Evolutionary conservation across 495 filamentous ascomycete genomes (phyloP), one percentile per base, ranked within the genome.

Genomic region (Talaromyces trachyspermus): DNA sequence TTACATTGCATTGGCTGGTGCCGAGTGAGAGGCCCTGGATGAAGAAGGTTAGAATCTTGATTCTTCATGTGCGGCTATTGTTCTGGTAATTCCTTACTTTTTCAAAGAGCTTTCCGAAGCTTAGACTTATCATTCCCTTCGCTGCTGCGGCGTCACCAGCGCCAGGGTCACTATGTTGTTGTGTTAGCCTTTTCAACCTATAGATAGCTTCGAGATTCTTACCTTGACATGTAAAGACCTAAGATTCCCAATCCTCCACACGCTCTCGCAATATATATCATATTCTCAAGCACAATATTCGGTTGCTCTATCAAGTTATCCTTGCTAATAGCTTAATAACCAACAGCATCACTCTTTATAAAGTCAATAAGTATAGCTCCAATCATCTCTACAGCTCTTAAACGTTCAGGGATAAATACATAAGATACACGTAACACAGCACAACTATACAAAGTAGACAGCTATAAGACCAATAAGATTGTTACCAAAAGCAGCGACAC

Each of bases 1-100:
- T 79, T 81, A 82, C 76, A 50, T 82, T 81, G 59, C 76, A 79
- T 54, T 81, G 76, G 17, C 76, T 74, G 20, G 74, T 78, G 8
- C 66, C 66, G 7, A 79, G 52, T 0, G 62, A 62, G 3, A 77
- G 60, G 43, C 74, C 63, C 71, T 77, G 38, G n/a, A n/a, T 40
- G 23, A 11, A 18, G 17, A 20, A 32, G 15, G 19, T 50, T 49
- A 45, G 41, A 22, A 20, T 23, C 4, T 11, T 0, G 10, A 43
- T 14, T 4, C 2, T 25, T 8, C 5, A 9, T 19, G 11, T 2
- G 12, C 25, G 33, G n/a, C n/a, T n/a, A n/a, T n/a, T n/a, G n/a
- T n/a, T 12, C 4, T 6, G 38, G 32, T 17, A 25, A 23, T 5
- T 9, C 46, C 49, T 18, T 50, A 74, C 76, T 69, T 80, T 81